phyloP scores from a whole-genome alignment of 164 flowering plant genomes.

The Piper longum region DNA sequence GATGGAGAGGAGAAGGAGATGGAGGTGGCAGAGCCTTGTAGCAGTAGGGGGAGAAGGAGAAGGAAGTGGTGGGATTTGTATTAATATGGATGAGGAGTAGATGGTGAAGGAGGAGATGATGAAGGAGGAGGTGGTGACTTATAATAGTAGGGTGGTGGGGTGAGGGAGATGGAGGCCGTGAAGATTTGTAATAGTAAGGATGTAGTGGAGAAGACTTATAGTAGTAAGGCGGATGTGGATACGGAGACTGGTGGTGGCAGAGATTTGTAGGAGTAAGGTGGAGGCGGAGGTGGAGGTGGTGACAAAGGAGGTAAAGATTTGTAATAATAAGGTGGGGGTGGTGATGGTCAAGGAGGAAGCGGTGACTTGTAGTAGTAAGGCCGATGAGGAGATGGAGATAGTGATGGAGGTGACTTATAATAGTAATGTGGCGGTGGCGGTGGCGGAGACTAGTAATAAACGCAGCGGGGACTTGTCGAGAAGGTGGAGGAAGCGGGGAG shows the following conservation, averaged over 20 bases:
- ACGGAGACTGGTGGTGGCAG: conserved; percentile 20
- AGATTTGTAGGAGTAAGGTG: conserved; percentile 19
- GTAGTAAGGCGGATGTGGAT: conserved; percentile 30
- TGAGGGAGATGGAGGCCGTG: conserved; percentile 9
- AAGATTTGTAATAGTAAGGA: conserved; percentile 11
- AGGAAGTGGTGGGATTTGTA: conserved; percentile 21
- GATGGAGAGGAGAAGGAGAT: neutral
- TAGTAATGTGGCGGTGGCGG: conserved; percentile 31
- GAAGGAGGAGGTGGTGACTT: conserved; percentile 14
- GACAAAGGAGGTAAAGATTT: neutral
- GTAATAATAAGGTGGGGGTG: too few relatives aligned
- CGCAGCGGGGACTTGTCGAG: conserved; percentile 30
- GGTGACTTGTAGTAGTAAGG: conserved; percentile 27
- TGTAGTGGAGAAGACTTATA: conserved; percentile 27
- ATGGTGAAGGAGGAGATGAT: conserved; percentile 3
- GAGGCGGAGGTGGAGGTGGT: conserved; percentile 18
- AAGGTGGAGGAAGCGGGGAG: conserved; percentile 17
- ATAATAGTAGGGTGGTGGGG: conserved; percentile 18
- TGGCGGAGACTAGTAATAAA: conserved; percentile 1
- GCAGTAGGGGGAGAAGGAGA: conserved; percentile 9
- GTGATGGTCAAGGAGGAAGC: conserved; percentile 17
- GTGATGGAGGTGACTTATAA: conserved; percentile 30
- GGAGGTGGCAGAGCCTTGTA: conserved; percentile 17
- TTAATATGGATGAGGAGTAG: conserved; percentile 13
- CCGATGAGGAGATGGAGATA: conserved; percentile 23